phyloP scores from a whole-genome alignment of 148 eudicot species.

The Camellia granthamiana region DNA sequence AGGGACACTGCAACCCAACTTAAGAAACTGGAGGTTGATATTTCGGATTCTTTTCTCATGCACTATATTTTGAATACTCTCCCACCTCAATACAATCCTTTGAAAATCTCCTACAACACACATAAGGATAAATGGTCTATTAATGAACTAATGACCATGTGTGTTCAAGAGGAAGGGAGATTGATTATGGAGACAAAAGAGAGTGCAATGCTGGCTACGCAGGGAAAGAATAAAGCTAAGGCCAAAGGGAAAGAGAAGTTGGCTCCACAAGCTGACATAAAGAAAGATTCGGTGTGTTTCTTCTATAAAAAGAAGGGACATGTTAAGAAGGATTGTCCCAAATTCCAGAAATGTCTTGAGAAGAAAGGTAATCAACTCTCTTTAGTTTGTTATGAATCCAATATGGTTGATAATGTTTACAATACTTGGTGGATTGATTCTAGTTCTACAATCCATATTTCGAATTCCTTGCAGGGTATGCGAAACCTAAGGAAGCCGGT shows the following conservation, averaged over 20 bases:
- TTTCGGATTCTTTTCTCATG: too few species aligned
- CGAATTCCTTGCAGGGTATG: neutral
- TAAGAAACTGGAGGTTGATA: too few species aligned
- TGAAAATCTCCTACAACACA: constrained; percentile 11
- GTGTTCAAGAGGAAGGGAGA: constrained; percentile 22
- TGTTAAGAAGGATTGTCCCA: constrained; percentile 6
- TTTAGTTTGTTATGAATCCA: constrained; percentile 18
- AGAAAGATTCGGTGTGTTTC: neutral
- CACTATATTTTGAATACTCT: neutral
- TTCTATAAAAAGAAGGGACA: neutral
- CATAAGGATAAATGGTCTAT: constrained; percentile 18
- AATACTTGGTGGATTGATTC: constrained; percentile 23
- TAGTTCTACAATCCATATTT: neutral
- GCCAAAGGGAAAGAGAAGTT: too few species aligned
- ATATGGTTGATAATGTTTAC: constrained; percentile 11
- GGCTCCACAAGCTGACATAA: too few species aligned
- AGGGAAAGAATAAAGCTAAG: too few species aligned
- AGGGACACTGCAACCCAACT: neutral
- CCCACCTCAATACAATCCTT: neutral
- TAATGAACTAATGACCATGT: constrained; percentile 25
- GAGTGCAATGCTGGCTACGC: too few species aligned
- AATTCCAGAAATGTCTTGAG: constrained; percentile 15
- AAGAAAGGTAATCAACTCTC: constrained; percentile 19
- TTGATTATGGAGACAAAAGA: neutral
- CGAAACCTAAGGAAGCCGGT: neutral